Conservation (phyloP, 148 eudicot genomes). For the Dysphania ambrosioides region DNA sequence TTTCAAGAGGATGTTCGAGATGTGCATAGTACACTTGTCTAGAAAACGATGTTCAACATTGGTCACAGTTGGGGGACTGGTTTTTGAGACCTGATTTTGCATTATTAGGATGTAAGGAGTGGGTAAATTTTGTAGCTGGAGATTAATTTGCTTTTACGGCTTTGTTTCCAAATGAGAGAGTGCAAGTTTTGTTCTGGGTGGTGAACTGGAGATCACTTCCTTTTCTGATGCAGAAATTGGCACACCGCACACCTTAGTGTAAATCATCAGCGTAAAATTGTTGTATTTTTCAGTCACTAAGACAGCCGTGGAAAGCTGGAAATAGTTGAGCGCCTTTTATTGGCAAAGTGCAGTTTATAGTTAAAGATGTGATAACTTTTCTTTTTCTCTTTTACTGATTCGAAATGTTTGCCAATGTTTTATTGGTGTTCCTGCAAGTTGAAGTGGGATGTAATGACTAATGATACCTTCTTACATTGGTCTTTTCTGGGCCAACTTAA, state of each 20-base stretch:
- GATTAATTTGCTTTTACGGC: not conserved
- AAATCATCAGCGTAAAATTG: constrained; percentile 19
- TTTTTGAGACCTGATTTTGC: constrained; percentile 5
- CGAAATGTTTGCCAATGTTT: not conserved
- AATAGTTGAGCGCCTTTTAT: constrained; percentile 6
- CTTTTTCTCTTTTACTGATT: not conserved
- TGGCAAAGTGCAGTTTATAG: constrained; percentile 9
- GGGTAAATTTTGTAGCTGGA: constrained; percentile 19
- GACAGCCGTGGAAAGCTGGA: constrained; percentile 10
- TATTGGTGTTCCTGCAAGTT: not conserved
- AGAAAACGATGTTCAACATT: constrained; percentile 16
- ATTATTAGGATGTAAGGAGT: too few relatives aligned
- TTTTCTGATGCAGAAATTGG: constrained; percentile 14
- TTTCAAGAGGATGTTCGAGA: constrained; percentile 5
- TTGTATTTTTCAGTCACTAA: constrained; percentile 9
- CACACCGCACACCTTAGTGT: constrained; percentile 18
- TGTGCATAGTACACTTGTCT: constrained; percentile 28
- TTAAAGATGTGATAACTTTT: constrained; percentile 1
- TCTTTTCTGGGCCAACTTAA: too few relatives aligned
- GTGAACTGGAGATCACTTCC: constrained; percentile 12
- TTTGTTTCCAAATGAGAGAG: constrained; percentile 12
- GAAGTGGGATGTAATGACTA: not conserved
- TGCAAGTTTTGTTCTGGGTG: constrained; percentile 15
- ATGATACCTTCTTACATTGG: too few relatives aligned
- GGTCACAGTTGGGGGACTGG: not conserved